Conservation (phyloP, 2,329 filamentous ascomycete genomes). For the Talaromyces atroroseus region DNA sequence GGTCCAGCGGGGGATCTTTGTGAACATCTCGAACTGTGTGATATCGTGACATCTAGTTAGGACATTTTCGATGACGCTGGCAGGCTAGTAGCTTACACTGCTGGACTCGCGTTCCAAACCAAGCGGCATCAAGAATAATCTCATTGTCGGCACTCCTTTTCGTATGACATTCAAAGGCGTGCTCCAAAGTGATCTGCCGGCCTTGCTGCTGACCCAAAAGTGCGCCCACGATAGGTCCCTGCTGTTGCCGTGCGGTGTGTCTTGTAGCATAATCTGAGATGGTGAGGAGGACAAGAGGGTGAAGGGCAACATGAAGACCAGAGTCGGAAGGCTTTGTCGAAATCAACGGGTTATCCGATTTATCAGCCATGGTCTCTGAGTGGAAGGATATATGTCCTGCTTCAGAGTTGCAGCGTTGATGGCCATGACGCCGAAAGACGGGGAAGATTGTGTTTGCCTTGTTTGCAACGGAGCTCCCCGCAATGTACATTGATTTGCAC, state of each 20-base stretch:
- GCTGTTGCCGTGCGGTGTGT: conserved; percentile 70
- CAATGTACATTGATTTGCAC: conserved; percentile 3
- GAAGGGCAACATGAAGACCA: conserved; percentile 73
- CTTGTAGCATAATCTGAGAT: conserved; percentile 96
- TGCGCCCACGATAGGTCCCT: conserved; percentile 74
- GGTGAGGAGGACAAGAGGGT: conserved; percentile 89
- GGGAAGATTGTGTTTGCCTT: conserved; percentile 21
- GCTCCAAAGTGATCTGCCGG: conserved; percentile 82
- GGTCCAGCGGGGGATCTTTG: conserved; percentile 72
- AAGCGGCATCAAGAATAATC: conserved; percentile 59
- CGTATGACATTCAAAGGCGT: conserved; percentile 79
- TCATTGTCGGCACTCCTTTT: conserved; percentile 48
- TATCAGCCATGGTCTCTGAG: conserved; percentile 43
- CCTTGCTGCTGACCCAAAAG: conserved; percentile 91
- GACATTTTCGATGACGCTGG: conserved; percentile 3
- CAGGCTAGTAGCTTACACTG: conserved; percentile 60
- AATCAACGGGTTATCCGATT: conserved; percentile 51
- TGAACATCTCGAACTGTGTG: conserved; percentile 81
- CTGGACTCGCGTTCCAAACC: conserved; percentile 73
- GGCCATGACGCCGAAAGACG: neutral
- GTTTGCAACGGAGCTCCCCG: conserved; percentile 24
- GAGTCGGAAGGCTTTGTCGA: conserved; percentile 67
- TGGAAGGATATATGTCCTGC: too few relatives aligned
- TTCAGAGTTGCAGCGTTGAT: conserved; percentile 1
- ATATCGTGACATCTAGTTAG: neutral